These are phyloP conservation scores for Prunus kanzakura DNA, from an alignment of 306 rosid species.

Conservation along the genomic window DNA sequence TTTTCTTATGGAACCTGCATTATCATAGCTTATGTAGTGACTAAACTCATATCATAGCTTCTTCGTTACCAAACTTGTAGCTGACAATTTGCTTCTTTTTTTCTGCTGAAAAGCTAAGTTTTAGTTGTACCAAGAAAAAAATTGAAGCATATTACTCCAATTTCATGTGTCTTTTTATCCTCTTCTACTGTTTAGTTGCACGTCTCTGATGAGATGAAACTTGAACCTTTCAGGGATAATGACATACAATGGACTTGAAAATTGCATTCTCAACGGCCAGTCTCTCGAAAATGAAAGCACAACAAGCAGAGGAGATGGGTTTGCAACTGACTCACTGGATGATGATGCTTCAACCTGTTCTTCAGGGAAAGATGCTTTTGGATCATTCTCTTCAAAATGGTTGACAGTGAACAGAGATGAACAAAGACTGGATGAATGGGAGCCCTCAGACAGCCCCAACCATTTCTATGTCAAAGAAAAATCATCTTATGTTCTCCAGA, in stretches of 20 bases:
- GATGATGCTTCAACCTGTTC: slow-evolving; percentile 77
- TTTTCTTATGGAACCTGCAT: too few relatives aligned
- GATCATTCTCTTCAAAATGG: slow-evolving; percentile 84
- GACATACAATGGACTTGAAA: slow-evolving; percentile 86
- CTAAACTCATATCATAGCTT: not conserved
- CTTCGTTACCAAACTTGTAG: not conserved
- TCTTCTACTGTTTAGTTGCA: not conserved
- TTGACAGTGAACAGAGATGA: slow-evolving; percentile 56
- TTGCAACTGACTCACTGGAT: slow-evolving; percentile 71
- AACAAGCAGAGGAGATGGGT: slow-evolving; percentile 81
- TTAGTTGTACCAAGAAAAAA: not conserved
- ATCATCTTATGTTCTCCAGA: slow-evolving; percentile 40
- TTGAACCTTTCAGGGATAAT: slow-evolving; percentile 63
- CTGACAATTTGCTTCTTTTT: not conserved
- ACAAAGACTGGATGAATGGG: slow-evolving; percentile 69
- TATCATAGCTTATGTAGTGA: not conserved
- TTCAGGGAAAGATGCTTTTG: slow-evolving; percentile 77
- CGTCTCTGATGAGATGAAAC: not conserved
- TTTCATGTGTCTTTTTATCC: not conserved
- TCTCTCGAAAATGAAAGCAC: slow-evolving; percentile 69
- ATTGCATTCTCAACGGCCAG: slow-evolving; percentile 65
- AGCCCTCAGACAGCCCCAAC: slow-evolving; percentile 53
- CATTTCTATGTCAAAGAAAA: slow-evolving; percentile 59
- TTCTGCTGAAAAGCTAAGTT: too few relatives aligned
- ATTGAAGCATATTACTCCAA: not conserved